Base-by-base conservation (phyloP, 495 filamentous ascomycete genomes). In the Diplogelasinospora grovesii region DNA sequence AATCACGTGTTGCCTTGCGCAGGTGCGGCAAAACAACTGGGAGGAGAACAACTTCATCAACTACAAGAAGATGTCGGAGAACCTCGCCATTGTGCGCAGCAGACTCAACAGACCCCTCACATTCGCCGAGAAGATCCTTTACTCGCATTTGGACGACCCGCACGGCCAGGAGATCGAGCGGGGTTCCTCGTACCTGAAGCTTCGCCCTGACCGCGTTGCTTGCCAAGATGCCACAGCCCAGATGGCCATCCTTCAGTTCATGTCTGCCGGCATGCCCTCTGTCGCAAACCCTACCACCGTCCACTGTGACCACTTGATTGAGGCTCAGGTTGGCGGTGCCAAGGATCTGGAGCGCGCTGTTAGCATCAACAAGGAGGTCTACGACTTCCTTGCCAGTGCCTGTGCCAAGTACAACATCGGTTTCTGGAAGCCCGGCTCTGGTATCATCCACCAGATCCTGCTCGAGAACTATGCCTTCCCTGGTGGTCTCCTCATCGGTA, bases 321-420 rank as follows among this genome's bases (percentile, higher is more conserved):
- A 97, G 74, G 92, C 90, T 47, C 89, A 96, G 72, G 60, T 88
- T 59, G 92, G 92, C 58, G 92, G 93, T 57, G 81, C 75, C 34
- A 90, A 96, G 77, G 92, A 98, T 83, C 74, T 98, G 53, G 85
- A 79, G 39, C 79, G 92, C 57, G 93, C 93, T 50, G 71, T 88
- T 56, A 77, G 78, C 39, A 94, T 96, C 70, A 98, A 98, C 82
- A 96, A 97, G 78, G 92, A 98, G 68, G 92, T 98, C 49, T 98
- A 97, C 70, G 86, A 98, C 66, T 98, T 98, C 78, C 74, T 98
- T 61, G 81, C 89, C 39, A 81, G 82, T 36, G 82, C 93, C 43
- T 97, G 92, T 56, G 92, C 89, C 50, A 98, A 96, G 76, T 98
- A 97, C 77, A 89, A 95, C 73, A 97, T 98, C 61, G 93, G 93